Percentiles rank a stretch among this genome's conserved stretches.
These are phyloP conservation scores for Colletotrichum orchidophilum DNA, from an alignment of 2,329 filamentous ascomycete species.

Conservation along the genomic window DNA sequence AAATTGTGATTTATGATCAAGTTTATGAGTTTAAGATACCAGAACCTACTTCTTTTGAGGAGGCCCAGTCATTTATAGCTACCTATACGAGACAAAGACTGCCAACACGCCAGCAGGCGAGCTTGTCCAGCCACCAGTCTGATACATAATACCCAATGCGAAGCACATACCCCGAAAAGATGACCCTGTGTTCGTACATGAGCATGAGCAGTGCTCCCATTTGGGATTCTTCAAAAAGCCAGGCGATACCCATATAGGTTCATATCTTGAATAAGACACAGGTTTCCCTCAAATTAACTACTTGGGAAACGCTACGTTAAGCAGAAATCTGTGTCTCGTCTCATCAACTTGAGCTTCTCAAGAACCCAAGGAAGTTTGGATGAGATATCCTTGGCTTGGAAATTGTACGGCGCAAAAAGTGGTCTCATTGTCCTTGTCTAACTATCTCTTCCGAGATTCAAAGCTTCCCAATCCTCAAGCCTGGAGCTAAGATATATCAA, in stretches of 20 bases:
- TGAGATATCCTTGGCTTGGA: too few species aligned
- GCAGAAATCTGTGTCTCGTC: too few species aligned
- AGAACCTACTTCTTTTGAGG: background rate
- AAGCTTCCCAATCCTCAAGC: background rate
- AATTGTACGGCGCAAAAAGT: too few species aligned
- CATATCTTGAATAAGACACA: too few species aligned
- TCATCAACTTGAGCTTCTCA: too few species aligned
- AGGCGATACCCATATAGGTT: too few species aligned
- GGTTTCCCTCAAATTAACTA: too few species aligned
- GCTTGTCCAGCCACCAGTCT: background rate
- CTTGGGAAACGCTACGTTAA: too few species aligned
- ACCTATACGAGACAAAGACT: slow-evolving; percentile 7
- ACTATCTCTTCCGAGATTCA: too few species aligned
- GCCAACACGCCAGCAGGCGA: background rate
- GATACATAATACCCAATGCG: slow-evolving; percentile 19
- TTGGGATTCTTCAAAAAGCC: too few species aligned
- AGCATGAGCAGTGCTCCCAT: background rate
- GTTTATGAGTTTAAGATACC: slow-evolving; percentile 15
- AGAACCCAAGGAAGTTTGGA: too few species aligned
- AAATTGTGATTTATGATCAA: slow-evolving; percentile 5
- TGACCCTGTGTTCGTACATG: background rate
- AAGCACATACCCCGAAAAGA: background rate
- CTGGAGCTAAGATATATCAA: slow-evolving; percentile 39
- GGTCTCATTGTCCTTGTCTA: too few species aligned
- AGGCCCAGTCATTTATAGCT: slow-evolving; percentile 7